Evolutionary conservation across 345 rosid species (phyloP).

Genomic region (Boechera divaricarpa): DNA sequence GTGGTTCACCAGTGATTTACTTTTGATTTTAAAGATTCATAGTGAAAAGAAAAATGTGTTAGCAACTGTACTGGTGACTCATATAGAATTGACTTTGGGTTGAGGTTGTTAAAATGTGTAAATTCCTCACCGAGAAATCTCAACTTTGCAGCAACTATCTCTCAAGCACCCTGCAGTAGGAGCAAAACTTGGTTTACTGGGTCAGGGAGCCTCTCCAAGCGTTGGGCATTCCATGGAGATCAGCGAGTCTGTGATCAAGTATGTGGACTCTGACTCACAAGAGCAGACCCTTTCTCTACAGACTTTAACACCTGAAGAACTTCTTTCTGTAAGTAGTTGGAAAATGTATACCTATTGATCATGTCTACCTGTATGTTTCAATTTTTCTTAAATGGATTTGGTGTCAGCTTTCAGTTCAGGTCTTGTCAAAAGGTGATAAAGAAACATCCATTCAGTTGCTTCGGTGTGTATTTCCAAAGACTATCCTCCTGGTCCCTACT

Average conservation of each 20-base stretch:
- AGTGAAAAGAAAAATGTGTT: not conserved
- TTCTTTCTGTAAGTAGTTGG: conserved; percentile 63
- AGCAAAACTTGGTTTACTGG: conserved; percentile 65
- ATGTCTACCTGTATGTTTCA: conserved; percentile 16
- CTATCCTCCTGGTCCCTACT: not conserved
- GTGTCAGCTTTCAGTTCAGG: conserved; percentile 72
- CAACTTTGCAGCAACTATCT: conserved; percentile 66
- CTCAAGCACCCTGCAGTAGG: conserved; percentile 67
- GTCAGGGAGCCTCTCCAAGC: conserved; percentile 20
- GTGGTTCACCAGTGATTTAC: conserved; percentile 15
- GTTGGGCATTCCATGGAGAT: conserved; percentile 41
- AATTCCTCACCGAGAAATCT: conserved; percentile 3
- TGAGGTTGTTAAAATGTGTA: not conserved
- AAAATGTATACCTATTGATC: conserved; percentile 15
- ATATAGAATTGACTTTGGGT: conserved; percentile 1
- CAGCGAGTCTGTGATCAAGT: conserved; percentile 35
- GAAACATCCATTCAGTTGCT: conserved; percentile 64
- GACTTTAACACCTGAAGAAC: conserved; percentile 60
- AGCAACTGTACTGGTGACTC: conserved; percentile 11
- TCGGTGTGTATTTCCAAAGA: conserved; percentile 48
- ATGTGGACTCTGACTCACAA: conserved; percentile 46
- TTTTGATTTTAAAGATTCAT: not conserved
- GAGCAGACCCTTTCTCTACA: conserved; percentile 46
- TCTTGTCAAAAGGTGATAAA: conserved; percentile 57
- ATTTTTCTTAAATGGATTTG: conserved; percentile 35